These are phyloP conservation scores for Penicillium ucsense DNA, from an alignment of 495 filamentous ascomycete species.

Conservation along the genomic window DNA sequence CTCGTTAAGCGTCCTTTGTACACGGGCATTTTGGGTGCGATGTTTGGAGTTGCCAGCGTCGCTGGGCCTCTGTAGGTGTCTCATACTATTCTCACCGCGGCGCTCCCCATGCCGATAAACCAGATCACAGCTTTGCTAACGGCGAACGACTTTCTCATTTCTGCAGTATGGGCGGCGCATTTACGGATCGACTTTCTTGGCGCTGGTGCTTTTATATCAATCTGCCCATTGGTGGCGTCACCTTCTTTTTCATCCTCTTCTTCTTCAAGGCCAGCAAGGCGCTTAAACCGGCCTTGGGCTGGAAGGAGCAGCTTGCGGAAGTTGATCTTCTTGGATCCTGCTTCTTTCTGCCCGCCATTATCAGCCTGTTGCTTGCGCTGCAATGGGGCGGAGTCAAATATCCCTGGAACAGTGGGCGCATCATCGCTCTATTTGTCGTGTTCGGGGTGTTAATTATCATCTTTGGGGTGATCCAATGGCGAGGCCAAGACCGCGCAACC, in stretches of 20 bases:
- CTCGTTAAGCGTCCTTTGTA: slow-evolving; percentile 61
- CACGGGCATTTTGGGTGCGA: slow-evolving; percentile 62
- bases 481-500: slow-evolving; percentile 63
- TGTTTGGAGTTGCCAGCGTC: slow-evolving; percentile 73
- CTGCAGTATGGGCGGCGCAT: slow-evolving; percentile 38
- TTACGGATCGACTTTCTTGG: slow-evolving; percentile 53
- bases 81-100: no score
- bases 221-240: slow-evolving; percentile 58
- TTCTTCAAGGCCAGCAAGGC: slow-evolving; percentile 47
- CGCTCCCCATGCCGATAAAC: neutral
- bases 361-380: slow-evolving; percentile 66
- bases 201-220: slow-evolving; percentile 59
- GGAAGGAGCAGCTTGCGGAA: slow-evolving; percentile 39
- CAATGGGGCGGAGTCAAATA: slow-evolving; percentile 78
- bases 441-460: slow-evolving; percentile 52
- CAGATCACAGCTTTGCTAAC: neutral
- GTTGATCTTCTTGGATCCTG: slow-evolving; percentile 59
- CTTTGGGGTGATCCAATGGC: slow-evolving; percentile 58
- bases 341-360: slow-evolving; percentile 61
- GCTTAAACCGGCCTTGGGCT: slow-evolving; percentile 26
- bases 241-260: slow-evolving; percentile 49
- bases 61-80: slow-evolving; percentile 54
- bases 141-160: neutral
- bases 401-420: slow-evolving; percentile 51
- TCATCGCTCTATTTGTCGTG: slow-evolving; percentile 64